Conservation (phyloP, 2,329 filamentous ascomycete genomes). For the Aspergillus viridinutans region DNA sequence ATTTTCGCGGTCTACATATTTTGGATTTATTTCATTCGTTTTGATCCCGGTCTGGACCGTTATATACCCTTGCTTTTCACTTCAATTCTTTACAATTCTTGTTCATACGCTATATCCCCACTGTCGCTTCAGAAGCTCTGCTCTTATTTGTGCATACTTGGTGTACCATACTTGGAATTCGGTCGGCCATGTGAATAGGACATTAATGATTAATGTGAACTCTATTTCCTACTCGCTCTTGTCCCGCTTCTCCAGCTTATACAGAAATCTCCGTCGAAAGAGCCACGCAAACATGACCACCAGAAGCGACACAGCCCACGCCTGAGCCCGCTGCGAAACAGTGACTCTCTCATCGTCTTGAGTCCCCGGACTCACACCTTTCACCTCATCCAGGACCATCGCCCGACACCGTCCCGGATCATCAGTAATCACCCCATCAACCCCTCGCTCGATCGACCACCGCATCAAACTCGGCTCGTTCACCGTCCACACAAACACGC, state of each 20-base stretch:
- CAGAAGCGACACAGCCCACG: neutral
- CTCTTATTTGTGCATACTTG: neutral
- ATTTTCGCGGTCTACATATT: neutral
- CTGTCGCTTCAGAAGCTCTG: neutral
- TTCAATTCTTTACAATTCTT: neutral
- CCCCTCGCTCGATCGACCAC: conserved; percentile 63
- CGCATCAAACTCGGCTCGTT: conserved; percentile 76
- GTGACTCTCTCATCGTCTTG: neutral
- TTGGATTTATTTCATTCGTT: neutral
- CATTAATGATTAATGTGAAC: neutral
- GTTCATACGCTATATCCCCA: neutral
- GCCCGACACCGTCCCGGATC: conserved; percentile 54
- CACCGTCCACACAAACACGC: conserved; percentile 80
- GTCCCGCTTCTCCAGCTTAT: neutral
- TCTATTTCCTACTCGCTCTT: neutral
- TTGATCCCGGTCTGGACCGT: neutral
- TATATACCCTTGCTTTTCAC: neutral
- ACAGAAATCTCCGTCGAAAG: neutral
- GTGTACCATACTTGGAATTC: neutral
- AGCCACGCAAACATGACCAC: neutral
- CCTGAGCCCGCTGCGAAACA: neutral
- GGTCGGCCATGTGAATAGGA: neutral
- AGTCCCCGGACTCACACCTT: neutral
- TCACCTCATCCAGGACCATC: neutral
- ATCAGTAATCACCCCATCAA: conserved; percentile 85